Percentiles rank a stretch among this genome's conserved stretches.
Evolutionary conservation across 257 asterid genomes (phyloP).

Genomic region (Hygrophila difformis): DNA sequence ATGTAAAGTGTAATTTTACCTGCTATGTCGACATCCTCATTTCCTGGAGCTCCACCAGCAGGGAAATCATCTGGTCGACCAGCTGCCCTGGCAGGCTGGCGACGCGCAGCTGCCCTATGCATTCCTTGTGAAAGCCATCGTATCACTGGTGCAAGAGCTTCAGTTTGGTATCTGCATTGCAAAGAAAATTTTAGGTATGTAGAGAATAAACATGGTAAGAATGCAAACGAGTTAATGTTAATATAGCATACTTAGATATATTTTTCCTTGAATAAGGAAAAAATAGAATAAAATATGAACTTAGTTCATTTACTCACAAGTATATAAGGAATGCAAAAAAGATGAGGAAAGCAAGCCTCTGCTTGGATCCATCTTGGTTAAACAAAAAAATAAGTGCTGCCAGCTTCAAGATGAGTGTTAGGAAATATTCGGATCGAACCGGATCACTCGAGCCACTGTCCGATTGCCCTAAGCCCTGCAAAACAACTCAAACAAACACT

Average conservation of each 20-base stretch:
- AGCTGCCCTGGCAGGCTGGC: constrained; percentile 61
- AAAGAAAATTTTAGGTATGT: neutral
- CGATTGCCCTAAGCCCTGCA: no score
- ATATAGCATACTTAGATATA: neutral
- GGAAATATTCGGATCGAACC: no score
- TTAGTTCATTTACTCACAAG: constrained; percentile 43
- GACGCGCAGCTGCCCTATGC: constrained; percentile 89
- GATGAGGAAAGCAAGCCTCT: constrained; percentile 75
- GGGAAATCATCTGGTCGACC: constrained; percentile 50
- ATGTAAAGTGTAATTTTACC: constrained; percentile 27
- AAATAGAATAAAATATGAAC: neutral
- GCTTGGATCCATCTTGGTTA: constrained; percentile 91
- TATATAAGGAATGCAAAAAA: constrained; percentile 72
- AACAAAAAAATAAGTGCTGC: constrained; percentile 90
- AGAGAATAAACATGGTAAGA: neutral
- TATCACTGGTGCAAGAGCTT: constrained; percentile 87
- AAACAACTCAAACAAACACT: no score
- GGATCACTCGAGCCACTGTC: no score
- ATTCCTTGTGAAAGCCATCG: constrained; percentile 97
- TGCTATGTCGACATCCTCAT: constrained; percentile 52
- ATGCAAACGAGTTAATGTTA: neutral
- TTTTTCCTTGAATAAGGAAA: neutral
- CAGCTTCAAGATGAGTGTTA: constrained; percentile 73
- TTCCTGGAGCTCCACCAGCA: constrained; percentile 51
- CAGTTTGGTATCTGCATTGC: constrained; percentile 74